A percentile compares a stretch with the other conserved stretches of the same genome.
These are phyloP conservation scores for Trypanosomatidae sp. DNA, from an alignment of 208 protist species.

Conservation along the genomic window DNA sequence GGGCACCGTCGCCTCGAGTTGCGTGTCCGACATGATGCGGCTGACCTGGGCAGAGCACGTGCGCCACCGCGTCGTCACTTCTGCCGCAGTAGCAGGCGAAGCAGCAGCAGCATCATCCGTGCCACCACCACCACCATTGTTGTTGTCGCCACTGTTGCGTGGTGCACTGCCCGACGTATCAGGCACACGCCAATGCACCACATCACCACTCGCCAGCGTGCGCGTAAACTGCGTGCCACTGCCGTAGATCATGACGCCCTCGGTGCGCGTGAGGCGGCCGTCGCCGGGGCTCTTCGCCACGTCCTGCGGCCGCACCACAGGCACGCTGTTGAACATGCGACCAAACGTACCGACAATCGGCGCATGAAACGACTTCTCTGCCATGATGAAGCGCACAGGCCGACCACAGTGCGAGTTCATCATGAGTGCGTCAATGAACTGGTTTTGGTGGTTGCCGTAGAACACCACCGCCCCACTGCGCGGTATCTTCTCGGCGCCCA, in stretches of 20 bases:
- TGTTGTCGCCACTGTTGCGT: background rate
- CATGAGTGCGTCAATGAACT: constrained; percentile 89
- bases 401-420: constrained; percentile 68
- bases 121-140: background rate
- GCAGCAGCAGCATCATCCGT: background rate
- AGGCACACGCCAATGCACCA: constrained; percentile 43
- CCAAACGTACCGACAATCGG: constrained; percentile 76
- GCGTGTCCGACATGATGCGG: constrained; percentile 45
- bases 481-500: constrained; percentile 83
- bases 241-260: constrained; percentile 39
- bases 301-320: constrained; percentile 89
- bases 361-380: constrained; percentile 79
- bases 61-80: no score
- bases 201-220: constrained; percentile 41
- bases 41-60: constrained; percentile 61
- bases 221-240: constrained; percentile 55
- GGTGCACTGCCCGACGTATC: no score
- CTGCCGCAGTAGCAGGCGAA: constrained; percentile 1
- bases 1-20: constrained; percentile 65
- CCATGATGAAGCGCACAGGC: constrained; percentile 87
- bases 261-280: constrained; percentile 29
- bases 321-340: constrained; percentile 79
- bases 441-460: constrained; percentile 91
- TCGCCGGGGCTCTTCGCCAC: constrained; percentile 38
- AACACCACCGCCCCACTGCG: constrained; percentile 83